Evolutionary conservation across 2,329 filamentous ascomycete species (phyloP).

Genomic region (Pseudocercospora musae): DNA sequence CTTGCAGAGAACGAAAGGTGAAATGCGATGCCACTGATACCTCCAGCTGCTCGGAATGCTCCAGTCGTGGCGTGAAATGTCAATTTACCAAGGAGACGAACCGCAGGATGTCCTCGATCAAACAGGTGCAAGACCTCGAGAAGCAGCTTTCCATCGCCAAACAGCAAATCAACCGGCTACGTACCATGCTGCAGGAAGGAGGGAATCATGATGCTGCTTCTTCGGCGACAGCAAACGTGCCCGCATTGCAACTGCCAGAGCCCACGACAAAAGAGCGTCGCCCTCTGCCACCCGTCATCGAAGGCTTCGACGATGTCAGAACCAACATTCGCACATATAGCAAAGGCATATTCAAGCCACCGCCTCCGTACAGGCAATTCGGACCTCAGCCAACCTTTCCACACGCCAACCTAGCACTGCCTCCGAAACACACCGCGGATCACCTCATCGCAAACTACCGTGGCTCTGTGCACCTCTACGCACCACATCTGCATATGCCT

Average conservation of each 20-base stretch:
- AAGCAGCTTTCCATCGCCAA: constrained; percentile 80
- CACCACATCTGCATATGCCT: constrained; percentile 86
- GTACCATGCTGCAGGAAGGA: constrained; percentile 57
- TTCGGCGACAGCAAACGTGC: constrained; percentile 21
- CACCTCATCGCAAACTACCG: constrained; percentile 73
- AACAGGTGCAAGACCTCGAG: constrained; percentile 96
- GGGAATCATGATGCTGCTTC: constrained; percentile 46
- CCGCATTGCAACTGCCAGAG: constrained; percentile 35
- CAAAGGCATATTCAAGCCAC: constrained; percentile 75
- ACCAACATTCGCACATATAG: constrained; percentile 70
- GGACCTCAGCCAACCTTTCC: constrained; percentile 44
- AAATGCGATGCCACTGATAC: constrained; percentile 96
- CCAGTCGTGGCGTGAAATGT: constrained; percentile 92
- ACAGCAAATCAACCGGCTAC: constrained; percentile 73
- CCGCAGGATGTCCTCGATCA: constrained; percentile 97
- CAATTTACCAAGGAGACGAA: constrained; percentile 99
- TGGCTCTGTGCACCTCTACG: constrained; percentile 70
- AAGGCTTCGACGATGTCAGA: constrained; percentile 69
- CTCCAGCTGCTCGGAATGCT: constrained; percentile 94
- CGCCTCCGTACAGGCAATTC: constrained; percentile 62
- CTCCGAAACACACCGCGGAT: constrained; percentile 66
- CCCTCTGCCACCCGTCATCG: constrained; percentile 58
- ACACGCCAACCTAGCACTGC: constrained; percentile 55
- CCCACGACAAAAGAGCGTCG: constrained; percentile 53
- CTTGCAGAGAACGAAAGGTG: constrained; percentile 79